A percentile compares a stretch with the other conserved stretches of the same genome.
Evolutionary conservation across 768 basidiomycete species (phyloP).

Genomic region (Termitomyces titanicus): DNA sequence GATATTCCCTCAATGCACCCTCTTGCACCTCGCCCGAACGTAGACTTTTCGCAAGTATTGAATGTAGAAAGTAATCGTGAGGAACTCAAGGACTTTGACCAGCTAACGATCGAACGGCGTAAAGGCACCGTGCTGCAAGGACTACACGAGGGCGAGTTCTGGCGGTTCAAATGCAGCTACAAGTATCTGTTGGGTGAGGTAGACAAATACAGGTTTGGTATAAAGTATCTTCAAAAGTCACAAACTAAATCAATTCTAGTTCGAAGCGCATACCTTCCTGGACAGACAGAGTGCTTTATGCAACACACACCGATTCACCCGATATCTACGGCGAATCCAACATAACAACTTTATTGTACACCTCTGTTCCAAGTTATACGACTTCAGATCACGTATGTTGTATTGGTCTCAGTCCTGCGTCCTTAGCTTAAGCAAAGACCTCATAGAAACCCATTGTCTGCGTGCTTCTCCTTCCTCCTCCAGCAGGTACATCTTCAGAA

Average conservation of each 20-base stretch:
- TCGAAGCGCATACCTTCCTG: slow-evolving; percentile 78
- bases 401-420: not conserved
- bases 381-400: slow-evolving; percentile 85
- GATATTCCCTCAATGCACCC: slow-evolving; percentile 55
- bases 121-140: slow-evolving; percentile 68
- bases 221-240: slow-evolving; percentile 1
- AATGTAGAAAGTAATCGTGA: slow-evolving; percentile 51
- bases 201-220: slow-evolving; percentile 74
- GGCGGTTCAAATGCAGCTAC: slow-evolving; percentile 88
- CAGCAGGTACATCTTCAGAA: slow-evolving; percentile 8
- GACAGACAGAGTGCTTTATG: slow-evolving; percentile 91
- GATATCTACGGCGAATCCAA: slow-evolving; percentile 44
- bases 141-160: slow-evolving; percentile 83
- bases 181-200: slow-evolving; percentile 82
- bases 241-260: slow-evolving; percentile 30
- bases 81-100: slow-evolving; percentile 67
- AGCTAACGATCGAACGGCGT: slow-evolving; percentile 59
- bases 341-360: slow-evolving; percentile 70
- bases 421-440: not conserved
- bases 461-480: slow-evolving; percentile 57
- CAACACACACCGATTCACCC: slow-evolving; percentile 67
- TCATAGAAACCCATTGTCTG: slow-evolving; percentile 83
- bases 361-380: slow-evolving; percentile 77
- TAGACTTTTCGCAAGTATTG: slow-evolving; percentile 40
- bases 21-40: slow-evolving; percentile 27